A percentile compares a stretch with the other conserved stretches of the same genome.
These are phyloP conservation scores for Oryza meyeriana DNA, from an alignment of 176 grass and related monocot species.

Conservation along the genomic window DNA sequence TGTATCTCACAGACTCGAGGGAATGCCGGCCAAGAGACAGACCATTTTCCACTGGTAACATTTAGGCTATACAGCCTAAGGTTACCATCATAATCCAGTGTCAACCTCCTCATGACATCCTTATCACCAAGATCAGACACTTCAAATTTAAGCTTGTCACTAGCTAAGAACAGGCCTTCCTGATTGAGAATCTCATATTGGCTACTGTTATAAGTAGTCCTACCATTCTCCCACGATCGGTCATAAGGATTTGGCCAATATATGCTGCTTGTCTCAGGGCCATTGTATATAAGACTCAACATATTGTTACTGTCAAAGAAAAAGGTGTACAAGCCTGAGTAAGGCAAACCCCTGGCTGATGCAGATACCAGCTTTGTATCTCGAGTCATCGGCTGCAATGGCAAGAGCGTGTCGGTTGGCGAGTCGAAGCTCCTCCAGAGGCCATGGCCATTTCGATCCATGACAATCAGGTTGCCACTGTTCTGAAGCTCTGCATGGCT, in stretches of 20 bases:
- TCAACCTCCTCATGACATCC: conserved; percentile 19
- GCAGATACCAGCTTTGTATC: conserved; percentile 40
- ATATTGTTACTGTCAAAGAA: conserved; percentile 44
- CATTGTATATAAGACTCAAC: conserved; percentile 44
- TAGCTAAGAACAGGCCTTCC: conserved; percentile 31
- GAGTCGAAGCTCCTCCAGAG: conserved; percentile 52
- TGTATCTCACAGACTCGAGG: conserved; percentile 33
- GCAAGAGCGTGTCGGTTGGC: conserved; percentile 53
- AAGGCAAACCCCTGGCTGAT: conserved; percentile 28
- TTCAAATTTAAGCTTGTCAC: conserved; percentile 32
- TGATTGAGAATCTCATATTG: conserved; percentile 30
- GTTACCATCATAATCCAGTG: conserved; percentile 42
- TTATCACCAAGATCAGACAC: conserved; percentile 46
- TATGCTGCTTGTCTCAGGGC: conserved; percentile 34
- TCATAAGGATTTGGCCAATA: conserved; percentile 46
- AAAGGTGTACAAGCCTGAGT: conserved; percentile 49
- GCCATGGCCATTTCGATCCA: background rate
- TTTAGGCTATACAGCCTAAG: conserved; percentile 56
- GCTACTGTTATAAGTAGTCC: conserved; percentile 45
- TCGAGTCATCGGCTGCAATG: conserved; percentile 38
- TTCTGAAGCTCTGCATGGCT: conserved; percentile 13
- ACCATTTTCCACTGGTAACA: conserved; percentile 18
- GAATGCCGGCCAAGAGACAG: conserved; percentile 47
- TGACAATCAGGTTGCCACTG: conserved; percentile 34
- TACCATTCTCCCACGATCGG: background rate